Percentiles rank a stretch among this genome's conserved stretches.
Evolutionary conservation across 495 filamentous ascomycete genomes (phyloP).

Genomic region (Ramalina intermedia): DNA sequence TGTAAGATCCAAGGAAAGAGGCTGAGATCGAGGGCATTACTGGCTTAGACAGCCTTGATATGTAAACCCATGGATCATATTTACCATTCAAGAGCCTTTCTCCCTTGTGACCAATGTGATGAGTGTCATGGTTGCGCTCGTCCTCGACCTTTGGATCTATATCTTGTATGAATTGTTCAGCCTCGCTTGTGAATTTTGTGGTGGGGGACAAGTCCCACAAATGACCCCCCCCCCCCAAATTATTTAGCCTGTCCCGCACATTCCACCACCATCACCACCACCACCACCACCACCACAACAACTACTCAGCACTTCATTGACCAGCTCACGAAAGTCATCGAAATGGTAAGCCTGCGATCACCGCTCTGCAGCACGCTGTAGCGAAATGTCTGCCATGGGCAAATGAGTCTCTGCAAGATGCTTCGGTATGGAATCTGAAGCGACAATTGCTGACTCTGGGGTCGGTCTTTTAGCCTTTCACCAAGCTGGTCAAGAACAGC

Average conservation of each 20-base stretch:
- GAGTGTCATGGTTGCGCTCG: neutral
- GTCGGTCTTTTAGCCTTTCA: constrained; percentile 57
- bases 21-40: no score
- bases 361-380: neutral
- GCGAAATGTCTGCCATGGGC: neutral
- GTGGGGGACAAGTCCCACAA: constrained; percentile 3
- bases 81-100: neutral
- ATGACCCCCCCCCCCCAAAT: neutral
- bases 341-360: constrained; percentile 7
- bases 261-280: neutral
- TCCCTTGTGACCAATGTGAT: neutral
- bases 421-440: constrained; percentile 89
- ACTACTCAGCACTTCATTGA: neutral
- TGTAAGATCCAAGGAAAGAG: no score
- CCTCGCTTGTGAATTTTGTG: neutral
- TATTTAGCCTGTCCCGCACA: neutral
- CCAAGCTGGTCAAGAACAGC: constrained; percentile 90
- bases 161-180: neutral
- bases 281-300: neutral
- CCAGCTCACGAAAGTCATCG: neutral
- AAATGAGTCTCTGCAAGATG: constrained; percentile 82
- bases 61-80: neutral
- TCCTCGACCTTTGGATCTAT: neutral
- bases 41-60: neutral
- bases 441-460: constrained; percentile 96